Evolutionary conservation across 768 basidiomycete genomes (phyloP).

Genomic region (Leccinellum luteum): DNA sequence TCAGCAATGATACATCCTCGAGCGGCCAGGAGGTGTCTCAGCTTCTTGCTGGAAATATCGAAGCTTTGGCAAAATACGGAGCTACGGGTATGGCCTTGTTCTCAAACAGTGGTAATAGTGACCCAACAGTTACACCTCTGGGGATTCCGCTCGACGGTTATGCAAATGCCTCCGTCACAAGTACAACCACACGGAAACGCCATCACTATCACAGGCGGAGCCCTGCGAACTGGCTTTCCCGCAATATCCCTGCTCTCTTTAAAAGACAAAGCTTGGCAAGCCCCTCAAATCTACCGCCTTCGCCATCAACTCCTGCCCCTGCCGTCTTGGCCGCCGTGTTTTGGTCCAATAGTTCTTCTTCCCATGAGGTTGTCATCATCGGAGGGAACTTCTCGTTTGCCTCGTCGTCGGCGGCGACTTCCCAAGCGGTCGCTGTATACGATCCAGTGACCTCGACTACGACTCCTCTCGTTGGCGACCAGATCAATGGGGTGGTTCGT

Average conservation of each 20-base stretch:
- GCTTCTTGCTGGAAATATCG: constrained; percentile 68
- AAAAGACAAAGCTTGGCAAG: constrained; percentile 51
- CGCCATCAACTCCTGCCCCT: constrained; percentile 62
- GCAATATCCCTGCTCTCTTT: constrained; percentile 41
- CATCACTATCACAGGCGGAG: constrained; percentile 36
- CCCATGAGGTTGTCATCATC: constrained; percentile 67
- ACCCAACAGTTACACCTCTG: constrained; percentile 62
- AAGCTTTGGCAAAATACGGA: constrained; percentile 57
- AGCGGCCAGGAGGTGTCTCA: constrained; percentile 43
- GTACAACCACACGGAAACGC: constrained; percentile 37
- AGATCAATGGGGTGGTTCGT: constrained; percentile 73
- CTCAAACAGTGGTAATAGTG: constrained; percentile 55
- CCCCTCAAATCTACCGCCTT: constrained; percentile 52
- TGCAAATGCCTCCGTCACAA: constrained; percentile 30
- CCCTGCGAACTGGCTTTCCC: constrained; percentile 48
- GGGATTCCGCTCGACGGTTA: constrained; percentile 51
- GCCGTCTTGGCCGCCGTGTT: constrained; percentile 84
- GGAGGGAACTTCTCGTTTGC: constrained; percentile 87
- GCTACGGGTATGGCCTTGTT: constrained; percentile 80
- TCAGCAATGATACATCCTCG: constrained; percentile 60
- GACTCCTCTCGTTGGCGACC: constrained; percentile 54
- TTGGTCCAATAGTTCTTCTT: constrained; percentile 78
- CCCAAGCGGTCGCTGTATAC: constrained; percentile 70
- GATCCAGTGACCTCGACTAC: constrained; percentile 50
- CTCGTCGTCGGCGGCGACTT: constrained; percentile 35